Evolutionary conservation across 108 stramenopile genomes (phyloP).

Genomic region (Cyclostephanos invisitatus): DNA sequence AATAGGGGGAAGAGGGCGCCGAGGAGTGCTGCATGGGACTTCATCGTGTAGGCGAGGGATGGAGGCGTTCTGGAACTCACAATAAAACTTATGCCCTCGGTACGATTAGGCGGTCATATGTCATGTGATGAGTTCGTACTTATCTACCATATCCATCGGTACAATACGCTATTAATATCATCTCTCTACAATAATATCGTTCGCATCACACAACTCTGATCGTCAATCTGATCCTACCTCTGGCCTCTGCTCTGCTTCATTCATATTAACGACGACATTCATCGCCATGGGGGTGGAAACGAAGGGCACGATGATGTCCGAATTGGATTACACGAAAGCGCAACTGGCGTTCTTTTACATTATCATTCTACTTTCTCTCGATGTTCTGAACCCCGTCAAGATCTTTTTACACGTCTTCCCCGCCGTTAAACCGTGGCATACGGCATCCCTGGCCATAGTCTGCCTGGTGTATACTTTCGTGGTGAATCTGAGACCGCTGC

Average conservation of each 20-base stretch:
- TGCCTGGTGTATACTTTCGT: conserved; percentile 79
- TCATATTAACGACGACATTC: neutral
- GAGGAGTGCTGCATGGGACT: conserved; percentile 7
- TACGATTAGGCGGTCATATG: too few species aligned
- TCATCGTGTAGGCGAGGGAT: conserved; percentile 7
- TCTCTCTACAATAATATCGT: too few species aligned
- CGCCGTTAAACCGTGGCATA: conserved; percentile 73
- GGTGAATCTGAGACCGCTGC: conserved; percentile 75
- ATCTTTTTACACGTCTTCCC: conserved; percentile 87
- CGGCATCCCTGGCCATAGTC: conserved; percentile 63
- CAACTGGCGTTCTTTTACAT: conserved; percentile 81
- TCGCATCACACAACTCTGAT: too few species aligned
- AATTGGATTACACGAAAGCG: conserved; percentile 81
- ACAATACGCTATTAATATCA: too few species aligned
- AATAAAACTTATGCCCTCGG: too few species aligned
- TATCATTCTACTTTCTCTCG: conserved; percentile 81
- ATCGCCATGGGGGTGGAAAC: conserved; percentile 21
- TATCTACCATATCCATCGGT: too few species aligned
- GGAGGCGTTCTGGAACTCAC: too few species aligned
- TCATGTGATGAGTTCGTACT: too few species aligned
- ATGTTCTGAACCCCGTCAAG: conserved; percentile 92
- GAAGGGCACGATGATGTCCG: conserved; percentile 51
- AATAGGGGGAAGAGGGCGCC: conserved; percentile 7
- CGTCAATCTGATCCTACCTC: too few species aligned
- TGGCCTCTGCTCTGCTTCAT: neutral